Percentiles rank a stretch among this genome's conserved stretches.
phyloP scores from a whole-genome alignment of 306 rosid species.

The Inga oerstediana region DNA sequence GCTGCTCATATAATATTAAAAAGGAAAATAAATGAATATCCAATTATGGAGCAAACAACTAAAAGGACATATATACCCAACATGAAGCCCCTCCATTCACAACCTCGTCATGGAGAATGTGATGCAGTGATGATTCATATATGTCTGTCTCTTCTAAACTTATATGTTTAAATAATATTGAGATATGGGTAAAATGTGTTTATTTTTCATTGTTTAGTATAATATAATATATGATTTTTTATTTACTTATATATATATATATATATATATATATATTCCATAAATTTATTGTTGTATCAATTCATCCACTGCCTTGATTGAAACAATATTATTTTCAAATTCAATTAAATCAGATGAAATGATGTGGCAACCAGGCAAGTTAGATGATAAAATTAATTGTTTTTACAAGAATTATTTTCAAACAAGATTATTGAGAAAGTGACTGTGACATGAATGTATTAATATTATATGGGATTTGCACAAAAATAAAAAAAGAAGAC shows the following conservation, averaged over 20 bases:
- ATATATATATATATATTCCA: background rate
- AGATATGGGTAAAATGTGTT: constrained; percentile 26
- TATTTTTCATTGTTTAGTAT: background rate
- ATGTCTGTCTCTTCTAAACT: constrained; percentile 60
- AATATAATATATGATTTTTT: background rate
- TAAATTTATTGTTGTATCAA: background rate
- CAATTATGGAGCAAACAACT: constrained; percentile 21
- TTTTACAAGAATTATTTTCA: background rate
- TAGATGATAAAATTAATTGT: background rate
- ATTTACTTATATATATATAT: background rate
- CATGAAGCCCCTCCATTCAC: constrained; percentile 60
- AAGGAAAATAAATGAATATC: background rate
- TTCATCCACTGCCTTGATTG: background rate
- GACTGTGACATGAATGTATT: constrained; percentile 32
- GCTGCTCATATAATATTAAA: background rate
- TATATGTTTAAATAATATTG: constrained; percentile 17
- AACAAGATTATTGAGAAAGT: constrained; percentile 33
- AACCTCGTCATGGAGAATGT: constrained; percentile 46
- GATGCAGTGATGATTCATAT: constrained; percentile 57
- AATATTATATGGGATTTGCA: constrained; percentile 22
- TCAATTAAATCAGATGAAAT: background rate
- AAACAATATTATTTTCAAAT: background rate
- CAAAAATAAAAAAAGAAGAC: background rate
- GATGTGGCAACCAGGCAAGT: background rate
- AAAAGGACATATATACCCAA: constrained; percentile 46